Base-by-base conservation (phyloP, 257 asterid genomes). In the Solanum lycopersicoides region DNA sequence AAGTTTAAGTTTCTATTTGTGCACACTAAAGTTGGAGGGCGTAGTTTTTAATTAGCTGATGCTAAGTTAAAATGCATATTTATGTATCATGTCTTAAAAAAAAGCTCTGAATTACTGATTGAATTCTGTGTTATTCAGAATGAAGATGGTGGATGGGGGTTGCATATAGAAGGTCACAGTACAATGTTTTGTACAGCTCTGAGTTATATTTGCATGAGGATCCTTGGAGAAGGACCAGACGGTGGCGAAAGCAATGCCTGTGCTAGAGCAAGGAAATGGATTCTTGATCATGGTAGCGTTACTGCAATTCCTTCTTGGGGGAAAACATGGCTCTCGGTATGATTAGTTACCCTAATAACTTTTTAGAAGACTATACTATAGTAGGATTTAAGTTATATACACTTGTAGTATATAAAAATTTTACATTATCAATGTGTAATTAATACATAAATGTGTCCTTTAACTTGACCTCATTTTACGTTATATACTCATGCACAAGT, bases 61-160 rank as follows among this genome's bases (percentile, higher is more conserved):
- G 15, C 3, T 2, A 63, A 20, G 32, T 63, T 23, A 63, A 63
- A 60, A 9, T 2, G 12, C 14, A 60, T 7, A 56, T 18, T 53
- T 53, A 16, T 50, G 21, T 50, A 16, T 50, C 15, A 47, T 47
- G 3, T 16, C 56, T 47, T 47, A 0, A 15, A 50, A 47, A 47
- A 50, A 56, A 56, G 65, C 65, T 18, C 12, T 1, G n/a, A 56
- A 18, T 18, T 56, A 56, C n/a, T 56, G n/a, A 56, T 56, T n/a
- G 35, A 1, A 25, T 12, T 65, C 6, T 30, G 39, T 34, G 14
- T 30, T 68, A 68, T 56, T 72, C 88, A 94, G 97, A 95, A 95
- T 72, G 94, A 91, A 91, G 98, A 95, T 56, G 98, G 98, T 82
- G 98, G 98, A 3, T 95, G 98, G 98, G 98, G 98, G 12, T 77